Evolutionary conservation across 805 yeast species (phyloP), one percentile per base, ranked within the genome.

Genomic region (Lachancea kluyveri): DNA sequence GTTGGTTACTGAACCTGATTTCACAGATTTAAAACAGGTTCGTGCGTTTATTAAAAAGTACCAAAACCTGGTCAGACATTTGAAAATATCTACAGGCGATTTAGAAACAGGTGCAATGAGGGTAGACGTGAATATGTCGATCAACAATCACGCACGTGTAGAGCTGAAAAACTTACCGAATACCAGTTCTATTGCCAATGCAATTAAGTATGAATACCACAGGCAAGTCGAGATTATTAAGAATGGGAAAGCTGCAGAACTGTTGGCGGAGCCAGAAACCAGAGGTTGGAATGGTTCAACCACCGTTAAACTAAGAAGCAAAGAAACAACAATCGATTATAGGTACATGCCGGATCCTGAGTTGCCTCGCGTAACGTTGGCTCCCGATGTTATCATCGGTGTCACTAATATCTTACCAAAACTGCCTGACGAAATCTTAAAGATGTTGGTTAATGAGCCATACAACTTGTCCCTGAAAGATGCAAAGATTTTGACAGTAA

Each of bases 261-360:
- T 50, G 4, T 33, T 49, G 7, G 48, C 62, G 5, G 12, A 29
- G 8, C 30, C 48, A 11, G 95, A 88, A 48, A 92, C 98, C 0
- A 69, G 96, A 50, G 92, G 95, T 12, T 92, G 96, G 96, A 79
- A 80, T 47, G 96, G 96, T 2, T 57, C 57, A 3, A 61, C 65
- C 24, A 90, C 97, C 0, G 64, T 69, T 26, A 67, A 71, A 30
- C 59, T 81, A 30, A 72, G 98, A 50, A 65, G 73, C 3, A 92
- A 92, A 48, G 96, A 90, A 53, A 72, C 73, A 23, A 72, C 84
- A 0, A 70, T 83, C 8, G 98, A 92, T 56, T 92, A 92, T 57
- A 65, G 97, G 46, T 92, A 87, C 52, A 79, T 90, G 70, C 96
- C 97, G 0, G 98, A 92, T 54, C 84, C 94, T 2, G 98, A 92